phyloP scores from a whole-genome alignment of 73 alveolate genomes.

The Blepharisma stoltei region DNA sequence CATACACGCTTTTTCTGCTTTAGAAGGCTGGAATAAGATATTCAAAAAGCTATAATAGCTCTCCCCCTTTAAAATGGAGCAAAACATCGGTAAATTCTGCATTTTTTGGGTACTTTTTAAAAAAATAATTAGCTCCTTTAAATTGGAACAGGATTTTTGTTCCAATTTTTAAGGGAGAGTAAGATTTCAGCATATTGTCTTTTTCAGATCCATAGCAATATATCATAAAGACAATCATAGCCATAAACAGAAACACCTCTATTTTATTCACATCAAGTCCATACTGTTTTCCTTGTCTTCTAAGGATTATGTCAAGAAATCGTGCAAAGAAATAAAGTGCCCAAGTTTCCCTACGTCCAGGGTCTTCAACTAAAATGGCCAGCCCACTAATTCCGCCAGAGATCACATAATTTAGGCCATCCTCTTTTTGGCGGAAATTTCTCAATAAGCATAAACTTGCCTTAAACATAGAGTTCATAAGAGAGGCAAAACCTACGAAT shows the following conservation, averaged over 20 bases:
- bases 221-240: constrained; percentile 3
- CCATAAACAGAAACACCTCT: constrained; percentile 11
- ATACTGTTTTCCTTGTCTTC: not conserved
- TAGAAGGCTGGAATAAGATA: constrained; percentile 21
- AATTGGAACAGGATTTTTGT: too few relatives aligned
- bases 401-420: constrained; percentile 4
- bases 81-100: too few relatives aligned
- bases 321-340: constrained; percentile 13
- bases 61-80: too few relatives aligned
- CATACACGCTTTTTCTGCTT: not conserved
- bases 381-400: constrained; percentile 12
- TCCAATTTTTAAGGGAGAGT: too few relatives aligned
- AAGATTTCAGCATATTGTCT: constrained; percentile 3
- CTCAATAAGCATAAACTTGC: constrained; percentile 3
- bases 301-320: constrained; percentile 9
- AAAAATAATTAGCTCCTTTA: too few relatives aligned
- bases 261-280: constrained; percentile 19
- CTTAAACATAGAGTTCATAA: constrained; percentile 6
- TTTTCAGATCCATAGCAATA: constrained; percentile 26
- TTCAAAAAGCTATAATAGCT: constrained; percentile 5
- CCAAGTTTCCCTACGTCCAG: constrained; percentile 10
- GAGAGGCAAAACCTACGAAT: not conserved
- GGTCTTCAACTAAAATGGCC: not conserved
- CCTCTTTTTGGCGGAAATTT: constrained; percentile 6
- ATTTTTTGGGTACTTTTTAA: too few relatives aligned